phyloP scores from a whole-genome alignment of 139 green algal species.

The Spirogloea muscicola region DNA sequence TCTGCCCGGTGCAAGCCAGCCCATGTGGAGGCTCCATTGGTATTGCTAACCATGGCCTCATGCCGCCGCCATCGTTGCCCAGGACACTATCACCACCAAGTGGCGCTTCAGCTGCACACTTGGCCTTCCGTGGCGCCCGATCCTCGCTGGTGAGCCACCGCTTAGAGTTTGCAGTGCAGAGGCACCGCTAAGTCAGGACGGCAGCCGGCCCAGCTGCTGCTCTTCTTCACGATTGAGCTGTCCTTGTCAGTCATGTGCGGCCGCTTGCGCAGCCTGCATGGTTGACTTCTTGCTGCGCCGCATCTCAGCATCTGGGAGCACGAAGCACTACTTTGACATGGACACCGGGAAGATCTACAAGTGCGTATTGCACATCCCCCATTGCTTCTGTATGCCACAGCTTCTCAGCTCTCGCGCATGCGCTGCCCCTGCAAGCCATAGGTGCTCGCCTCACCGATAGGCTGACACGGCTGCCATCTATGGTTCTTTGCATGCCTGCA shows the following conservation, averaged over 20 bases:
- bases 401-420: too few relatives aligned
- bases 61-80: background rate
- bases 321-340: constrained; percentile 40
- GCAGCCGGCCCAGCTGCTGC: background rate
- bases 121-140: constrained; percentile 37
- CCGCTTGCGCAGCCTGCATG: background rate
- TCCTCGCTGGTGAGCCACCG: constrained; percentile 16
- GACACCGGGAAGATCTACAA: constrained; percentile 39
- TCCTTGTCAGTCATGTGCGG: background rate
- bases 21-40: background rate
- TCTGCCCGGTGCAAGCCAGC: background rate
- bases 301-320: constrained; percentile 27
- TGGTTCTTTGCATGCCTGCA: too few relatives aligned
- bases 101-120: constrained; percentile 41
- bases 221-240: background rate
- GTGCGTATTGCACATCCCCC: too few relatives aligned
- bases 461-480: too few relatives aligned
- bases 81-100: constrained; percentile 34
- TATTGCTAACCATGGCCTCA: background rate
- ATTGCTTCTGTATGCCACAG: too few relatives aligned
- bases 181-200: background rate
- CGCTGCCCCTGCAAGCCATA: too few relatives aligned
- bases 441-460: too few relatives aligned
- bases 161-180: background rate
- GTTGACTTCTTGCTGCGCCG: background rate